Evolutionary conservation across 106 monocot species (phyloP).

Genomic region (Posidonia australis): DNA sequence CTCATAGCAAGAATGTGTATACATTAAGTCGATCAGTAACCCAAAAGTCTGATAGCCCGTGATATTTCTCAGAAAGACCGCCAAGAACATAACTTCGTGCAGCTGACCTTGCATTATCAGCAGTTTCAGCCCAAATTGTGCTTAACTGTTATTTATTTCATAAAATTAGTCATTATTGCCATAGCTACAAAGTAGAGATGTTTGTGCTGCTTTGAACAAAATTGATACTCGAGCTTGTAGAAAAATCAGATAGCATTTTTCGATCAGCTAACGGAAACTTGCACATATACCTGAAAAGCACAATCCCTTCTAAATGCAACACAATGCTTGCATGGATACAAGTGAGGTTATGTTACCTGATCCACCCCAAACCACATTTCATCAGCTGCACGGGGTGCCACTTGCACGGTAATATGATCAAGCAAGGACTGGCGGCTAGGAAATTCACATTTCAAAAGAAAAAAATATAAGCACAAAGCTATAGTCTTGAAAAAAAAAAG

Average conservation of each 20-base stretch:
- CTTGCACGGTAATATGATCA: conserved; percentile 84
- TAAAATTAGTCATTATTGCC: conserved; percentile 1
- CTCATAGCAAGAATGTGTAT: conserved; percentile 5
- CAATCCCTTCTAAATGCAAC: background rate
- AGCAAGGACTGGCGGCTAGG: conserved; percentile 64
- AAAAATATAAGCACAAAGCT: too few relatives aligned
- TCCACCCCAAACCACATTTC: conserved; percentile 73
- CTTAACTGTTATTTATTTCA: conserved; percentile 43
- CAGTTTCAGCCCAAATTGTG: conserved; percentile 89
- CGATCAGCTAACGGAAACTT: too few relatives aligned
- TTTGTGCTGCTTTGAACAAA: background rate
- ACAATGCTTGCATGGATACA: background rate
- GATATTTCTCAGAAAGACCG: conserved; percentile 66
- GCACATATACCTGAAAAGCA: background rate
- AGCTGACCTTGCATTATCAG: conserved; percentile 80
- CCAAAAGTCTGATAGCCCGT: conserved; percentile 70
- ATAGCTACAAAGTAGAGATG: background rate
- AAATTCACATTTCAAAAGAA: conserved; percentile 7
- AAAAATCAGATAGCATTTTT: too few relatives aligned
- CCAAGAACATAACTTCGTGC: conserved; percentile 66
- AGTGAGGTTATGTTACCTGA: conserved; percentile 33
- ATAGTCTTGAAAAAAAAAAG: too few relatives aligned
- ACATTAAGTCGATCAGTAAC: conserved; percentile 63
- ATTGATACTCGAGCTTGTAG: too few relatives aligned
- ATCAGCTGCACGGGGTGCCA: conserved; percentile 82